Evolutionary conservation across 371 early-diverging fungal species (phyloP), one percentile per base, ranked within the genome.

Genomic region (Nematocida ausubeli): DNA sequence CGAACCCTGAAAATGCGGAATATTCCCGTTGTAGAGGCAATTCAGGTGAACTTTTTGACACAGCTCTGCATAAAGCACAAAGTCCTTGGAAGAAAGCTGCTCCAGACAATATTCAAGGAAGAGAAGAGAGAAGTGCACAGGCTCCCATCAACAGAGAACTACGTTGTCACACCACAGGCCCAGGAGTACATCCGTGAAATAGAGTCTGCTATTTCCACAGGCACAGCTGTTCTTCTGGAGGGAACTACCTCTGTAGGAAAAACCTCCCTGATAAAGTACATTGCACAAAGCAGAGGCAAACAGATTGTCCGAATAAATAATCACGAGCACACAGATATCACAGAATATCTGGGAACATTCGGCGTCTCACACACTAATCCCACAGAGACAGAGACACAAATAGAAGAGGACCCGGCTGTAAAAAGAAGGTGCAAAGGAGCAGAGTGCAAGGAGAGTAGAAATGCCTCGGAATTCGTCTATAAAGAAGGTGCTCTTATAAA

Each of bases 191-290:
- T 98, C 32, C 83, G 87, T 80, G 91, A 92, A 57, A 87, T 99
- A 30, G 90, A 93, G 6, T 89, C 95, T 60, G 94, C 95, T 5
- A 92, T 95, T 39, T 89, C 93, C 90, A 84, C 89, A 22, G 35
- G 39, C 28, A 57, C 57, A 12, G 39, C 99, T 1, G 92, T 98
- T n/a, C 87, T 99, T 81, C 92, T 99, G 79, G 96, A 98, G 87
- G 99, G 99, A 22, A 96, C 95, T 19, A 99, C 99, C 0, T 95
- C 95, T 22, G 93, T 95, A 35, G 99, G 99, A 72, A 99, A 99
- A 86, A 99, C 99, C 0, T 91, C 92, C 78, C 93, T 98, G 91
- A 91, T 99, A 63, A 93, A 93, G 83, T 93, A 94, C 80, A 85
- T 99, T 69, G 95, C 98, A n/a, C 90, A 91, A 60, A 85, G 88